phyloP scores from a whole-genome alignment of 2,329 filamentous ascomycete genomes.

The Beauveria medogensis region DNA sequence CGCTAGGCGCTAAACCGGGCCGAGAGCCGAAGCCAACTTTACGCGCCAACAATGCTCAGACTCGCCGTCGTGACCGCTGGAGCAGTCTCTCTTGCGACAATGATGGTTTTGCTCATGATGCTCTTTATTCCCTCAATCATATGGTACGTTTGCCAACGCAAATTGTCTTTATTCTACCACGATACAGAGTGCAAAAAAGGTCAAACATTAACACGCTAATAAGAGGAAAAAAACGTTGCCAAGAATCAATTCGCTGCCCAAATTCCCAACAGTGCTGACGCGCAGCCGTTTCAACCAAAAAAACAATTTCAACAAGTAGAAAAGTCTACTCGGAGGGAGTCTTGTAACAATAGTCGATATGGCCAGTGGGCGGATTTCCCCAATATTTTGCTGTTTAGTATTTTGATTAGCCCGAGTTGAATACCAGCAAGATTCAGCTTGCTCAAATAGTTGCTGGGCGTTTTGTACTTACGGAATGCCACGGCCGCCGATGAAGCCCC shows the following conservation, averaged over 20 bases:
- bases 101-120: neutral
- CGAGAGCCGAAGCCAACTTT: neutral
- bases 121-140: neutral
- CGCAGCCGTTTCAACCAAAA: no score
- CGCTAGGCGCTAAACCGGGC: neutral
- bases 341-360: conserved; percentile 11
- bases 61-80: conserved; percentile 2
- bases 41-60: neutral
- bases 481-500: conserved; percentile 9
- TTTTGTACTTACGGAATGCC: conserved; percentile 3
- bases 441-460: neutral
- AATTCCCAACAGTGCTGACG: neutral
- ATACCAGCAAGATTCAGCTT: neutral
- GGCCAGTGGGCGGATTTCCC: conserved; percentile 1
- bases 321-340: neutral
- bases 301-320: no score
- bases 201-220: neutral
- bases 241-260: neutral
- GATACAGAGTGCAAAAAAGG: neutral
- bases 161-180: neutral
- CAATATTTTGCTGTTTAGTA: conserved; percentile 1
- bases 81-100: neutral
- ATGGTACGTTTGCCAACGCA: neutral
- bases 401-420: neutral
- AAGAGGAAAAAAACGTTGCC: neutral